phyloP scores from a whole-genome alignment of 2,329 filamentous ascomycete species.

The Trichoderma aggressivum region DNA sequence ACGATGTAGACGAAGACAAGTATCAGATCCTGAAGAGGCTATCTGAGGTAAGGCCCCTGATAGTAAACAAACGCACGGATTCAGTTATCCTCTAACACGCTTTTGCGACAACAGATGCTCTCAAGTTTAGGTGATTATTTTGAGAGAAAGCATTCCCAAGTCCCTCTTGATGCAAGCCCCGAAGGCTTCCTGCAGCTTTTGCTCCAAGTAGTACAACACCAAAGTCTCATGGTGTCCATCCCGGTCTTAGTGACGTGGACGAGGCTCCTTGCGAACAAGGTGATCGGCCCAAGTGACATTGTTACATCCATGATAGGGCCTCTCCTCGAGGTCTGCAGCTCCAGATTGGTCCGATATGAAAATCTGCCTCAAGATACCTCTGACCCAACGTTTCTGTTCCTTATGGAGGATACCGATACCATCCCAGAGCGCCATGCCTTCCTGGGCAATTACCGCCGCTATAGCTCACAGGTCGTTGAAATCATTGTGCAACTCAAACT shows the following conservation, averaged over 20 bases:
- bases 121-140: slow-evolving; percentile 82
- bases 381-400: slow-evolving; percentile 74
- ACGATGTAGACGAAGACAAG: slow-evolving; percentile 85
- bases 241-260: slow-evolving; percentile 89
- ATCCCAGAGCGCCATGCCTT: slow-evolving; percentile 92
- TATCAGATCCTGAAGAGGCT: slow-evolving; percentile 93
- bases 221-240: slow-evolving; percentile 89
- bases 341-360: slow-evolving; percentile 83
- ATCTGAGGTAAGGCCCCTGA: slow-evolving; percentile 65
- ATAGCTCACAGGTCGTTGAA: slow-evolving; percentile 84
- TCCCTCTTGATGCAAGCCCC: slow-evolving; percentile 63
- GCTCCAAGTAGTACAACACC: slow-evolving; percentile 73
- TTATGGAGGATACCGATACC: slow-evolving; percentile 93
- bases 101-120: slow-evolving; percentile 59
- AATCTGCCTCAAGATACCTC: slow-evolving; percentile 76
- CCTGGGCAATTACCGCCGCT: slow-evolving; percentile 89
- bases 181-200: slow-evolving; percentile 76
- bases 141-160: slow-evolving; percentile 67
- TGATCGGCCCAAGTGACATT: slow-evolving; percentile 62
- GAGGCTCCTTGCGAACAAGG: slow-evolving; percentile 68
- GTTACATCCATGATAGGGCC: slow-evolving; percentile 64
- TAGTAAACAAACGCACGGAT: neutral
- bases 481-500: slow-evolving; percentile 77
- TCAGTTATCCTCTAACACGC: neutral
- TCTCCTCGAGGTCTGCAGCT: slow-evolving; percentile 77